Evolutionary conservation across 2,329 filamentous ascomycete genomes (phyloP).

Genomic region (Fusarium sp.): DNA sequence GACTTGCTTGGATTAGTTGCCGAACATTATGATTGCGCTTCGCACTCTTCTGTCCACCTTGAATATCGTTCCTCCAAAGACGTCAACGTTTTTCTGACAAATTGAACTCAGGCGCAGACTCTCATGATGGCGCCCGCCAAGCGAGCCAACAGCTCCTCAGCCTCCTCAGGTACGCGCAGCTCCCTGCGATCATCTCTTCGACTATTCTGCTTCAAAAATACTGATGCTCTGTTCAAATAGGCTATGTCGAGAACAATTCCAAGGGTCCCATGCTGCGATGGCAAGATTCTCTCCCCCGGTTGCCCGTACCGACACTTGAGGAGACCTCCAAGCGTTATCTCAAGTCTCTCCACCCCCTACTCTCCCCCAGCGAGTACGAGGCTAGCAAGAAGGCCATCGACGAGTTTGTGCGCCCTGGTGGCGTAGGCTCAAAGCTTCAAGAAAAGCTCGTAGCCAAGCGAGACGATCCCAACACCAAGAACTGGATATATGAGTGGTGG

Average conservation of each 20-base stretch:
- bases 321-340: constrained; percentile 87
- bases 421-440: constrained; percentile 86
- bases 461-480: constrained; percentile 85
- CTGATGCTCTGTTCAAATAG: constrained; percentile 59
- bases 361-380: constrained; percentile 77
- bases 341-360: constrained; percentile 82
- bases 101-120: constrained; percentile 39
- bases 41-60: background rate
- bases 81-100: constrained; percentile 19
- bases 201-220: background rate
- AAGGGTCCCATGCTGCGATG: constrained; percentile 88
- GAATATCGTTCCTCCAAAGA: background rate
- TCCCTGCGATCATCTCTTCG: background rate
- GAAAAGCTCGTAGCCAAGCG: constrained; percentile 86
- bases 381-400: constrained; percentile 85
- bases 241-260: constrained; percentile 83
- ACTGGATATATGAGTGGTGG: constrained; percentile 99
- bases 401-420: constrained; percentile 90
- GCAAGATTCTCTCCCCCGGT: constrained; percentile 84
- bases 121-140: constrained; percentile 67
- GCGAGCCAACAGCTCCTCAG: constrained; percentile 69
- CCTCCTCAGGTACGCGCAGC: constrained; percentile 63
- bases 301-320: constrained; percentile 86
- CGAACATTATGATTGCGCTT: constrained; percentile 6
- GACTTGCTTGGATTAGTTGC: constrained; percentile 11